Evolutionary conservation across 768 basidiomycete genomes (phyloP).

Genomic region (Suillus discolor): DNA sequence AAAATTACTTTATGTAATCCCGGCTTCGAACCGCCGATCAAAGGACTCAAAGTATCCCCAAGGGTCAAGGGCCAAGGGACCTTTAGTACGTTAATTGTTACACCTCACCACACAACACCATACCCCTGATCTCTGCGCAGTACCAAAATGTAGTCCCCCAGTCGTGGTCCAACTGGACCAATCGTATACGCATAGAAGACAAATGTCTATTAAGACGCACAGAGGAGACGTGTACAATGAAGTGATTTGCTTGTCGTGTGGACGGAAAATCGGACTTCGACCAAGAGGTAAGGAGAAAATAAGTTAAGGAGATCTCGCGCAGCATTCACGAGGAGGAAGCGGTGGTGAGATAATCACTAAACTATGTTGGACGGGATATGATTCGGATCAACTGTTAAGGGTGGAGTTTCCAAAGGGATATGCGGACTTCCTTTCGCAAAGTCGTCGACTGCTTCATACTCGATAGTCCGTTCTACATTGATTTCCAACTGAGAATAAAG

Average conservation of each 20-base stretch:
- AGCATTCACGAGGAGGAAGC: background rate
- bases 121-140: background rate
- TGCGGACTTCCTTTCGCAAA: background rate
- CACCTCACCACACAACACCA: background rate
- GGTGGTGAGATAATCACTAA: background rate
- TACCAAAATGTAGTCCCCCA: background rate
- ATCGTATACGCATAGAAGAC: background rate
- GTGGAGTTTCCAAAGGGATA: background rate
- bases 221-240: background rate
- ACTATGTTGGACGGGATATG: background rate
- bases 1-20: background rate
- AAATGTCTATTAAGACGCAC: background rate
- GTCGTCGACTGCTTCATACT: slow-evolving; percentile 16
- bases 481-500: slow-evolving; percentile 25
- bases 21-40: background rate
- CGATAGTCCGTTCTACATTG: slow-evolving; percentile 30
- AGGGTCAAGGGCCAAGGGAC: background rate
- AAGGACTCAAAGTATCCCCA: background rate
- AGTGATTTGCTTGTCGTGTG: background rate
- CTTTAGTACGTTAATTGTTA: background rate
- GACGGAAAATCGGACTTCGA: background rate
- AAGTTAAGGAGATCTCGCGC: too few relatives aligned
- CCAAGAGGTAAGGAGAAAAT: background rate
- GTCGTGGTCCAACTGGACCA: background rate
- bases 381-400: background rate